phyloP scores from a whole-genome alignment of 176 grass and related monocot genomes.

The bread wheat (Triticum aestivum) region DNA sequence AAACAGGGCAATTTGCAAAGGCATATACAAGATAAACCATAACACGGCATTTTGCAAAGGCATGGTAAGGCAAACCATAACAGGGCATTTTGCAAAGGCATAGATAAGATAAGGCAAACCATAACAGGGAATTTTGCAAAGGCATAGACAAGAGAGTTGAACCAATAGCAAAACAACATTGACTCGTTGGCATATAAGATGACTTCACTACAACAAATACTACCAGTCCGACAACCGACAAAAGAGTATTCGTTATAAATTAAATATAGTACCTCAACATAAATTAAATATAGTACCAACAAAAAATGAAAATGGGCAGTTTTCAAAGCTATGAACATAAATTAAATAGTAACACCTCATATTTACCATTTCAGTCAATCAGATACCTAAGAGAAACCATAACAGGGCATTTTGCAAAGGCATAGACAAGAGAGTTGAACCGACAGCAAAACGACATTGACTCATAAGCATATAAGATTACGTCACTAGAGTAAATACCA shows the following conservation, averaged over 20 bases:
- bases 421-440: conserved; percentile 2
- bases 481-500: background rate
- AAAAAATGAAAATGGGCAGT: no score
- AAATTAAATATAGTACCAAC: no score
- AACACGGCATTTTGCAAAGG: background rate
- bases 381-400: conserved; percentile 3
- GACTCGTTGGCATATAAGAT: background rate
- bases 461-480: background rate
- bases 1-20: background rate
- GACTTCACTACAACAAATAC: conserved; percentile 1
- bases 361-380: conserved; percentile 1
- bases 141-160: background rate
- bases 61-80: conserved; percentile 1
- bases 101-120: background rate
- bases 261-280: no score
- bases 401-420: background rate
- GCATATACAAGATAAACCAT: background rate
- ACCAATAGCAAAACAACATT: conserved; percentile 15
- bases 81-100: background rate
- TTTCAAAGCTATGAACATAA: background rate
- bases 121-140: background rate
- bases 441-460: conserved; percentile 4
- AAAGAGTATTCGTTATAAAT: background rate
- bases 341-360: background rate
- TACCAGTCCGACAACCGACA: background rate